A percentile compares a stretch with the other conserved stretches of the same genome.
Conservation (phyloP, 1,139 yeast genomes). For the Blastobotrys aristatus region DNA sequence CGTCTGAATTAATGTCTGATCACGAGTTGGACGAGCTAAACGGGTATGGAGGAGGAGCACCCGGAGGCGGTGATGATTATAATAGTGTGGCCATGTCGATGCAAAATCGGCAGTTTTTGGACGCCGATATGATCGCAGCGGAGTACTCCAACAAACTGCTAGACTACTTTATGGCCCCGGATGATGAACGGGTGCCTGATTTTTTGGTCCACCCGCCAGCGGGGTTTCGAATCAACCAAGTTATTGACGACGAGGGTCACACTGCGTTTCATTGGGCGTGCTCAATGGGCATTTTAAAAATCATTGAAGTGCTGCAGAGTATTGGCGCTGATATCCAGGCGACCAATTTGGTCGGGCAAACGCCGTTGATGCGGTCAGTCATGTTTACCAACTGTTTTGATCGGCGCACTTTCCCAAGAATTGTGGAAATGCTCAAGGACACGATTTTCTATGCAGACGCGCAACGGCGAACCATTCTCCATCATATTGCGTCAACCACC, state of each 20-base stretch:
- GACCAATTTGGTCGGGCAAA: slow-evolving; percentile 72
- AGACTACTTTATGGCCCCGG: slow-evolving; percentile 64
- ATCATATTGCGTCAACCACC: slow-evolving; percentile 71
- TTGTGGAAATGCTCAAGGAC: slow-evolving; percentile 63
- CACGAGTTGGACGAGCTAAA: slow-evolving; percentile 27
- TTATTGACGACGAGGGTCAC: slow-evolving; percentile 94
- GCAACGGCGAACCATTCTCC: slow-evolving; percentile 65
- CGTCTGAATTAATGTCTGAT: slow-evolving; percentile 34
- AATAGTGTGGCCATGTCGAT: slow-evolving; percentile 13
- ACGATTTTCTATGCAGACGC: slow-evolving; percentile 64
- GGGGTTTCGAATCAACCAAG: slow-evolving; percentile 76
- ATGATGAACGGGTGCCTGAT: slow-evolving; percentile 66
- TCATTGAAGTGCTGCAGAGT: slow-evolving; percentile 64
- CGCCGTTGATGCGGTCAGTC: slow-evolving; percentile 76
- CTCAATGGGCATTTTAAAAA: slow-evolving; percentile 74
- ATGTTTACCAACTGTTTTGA: slow-evolving; percentile 87
- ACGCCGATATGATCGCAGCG: slow-evolving; percentile 34
- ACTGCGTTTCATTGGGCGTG: slow-evolving; percentile 97
- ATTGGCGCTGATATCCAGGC: slow-evolving; percentile 73
- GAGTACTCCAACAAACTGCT: slow-evolving; percentile 43
- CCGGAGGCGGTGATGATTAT: slow-evolving; percentile 8
- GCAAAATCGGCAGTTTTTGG: slow-evolving; percentile 25
- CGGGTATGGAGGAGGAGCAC: slow-evolving; percentile 10
- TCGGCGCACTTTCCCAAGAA: slow-evolving; percentile 63
- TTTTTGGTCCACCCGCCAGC: slow-evolving; percentile 69